Evolutionary conservation across 129 eudicot genomes (phyloP).

Genomic region (Deinandra increscens): DNA sequence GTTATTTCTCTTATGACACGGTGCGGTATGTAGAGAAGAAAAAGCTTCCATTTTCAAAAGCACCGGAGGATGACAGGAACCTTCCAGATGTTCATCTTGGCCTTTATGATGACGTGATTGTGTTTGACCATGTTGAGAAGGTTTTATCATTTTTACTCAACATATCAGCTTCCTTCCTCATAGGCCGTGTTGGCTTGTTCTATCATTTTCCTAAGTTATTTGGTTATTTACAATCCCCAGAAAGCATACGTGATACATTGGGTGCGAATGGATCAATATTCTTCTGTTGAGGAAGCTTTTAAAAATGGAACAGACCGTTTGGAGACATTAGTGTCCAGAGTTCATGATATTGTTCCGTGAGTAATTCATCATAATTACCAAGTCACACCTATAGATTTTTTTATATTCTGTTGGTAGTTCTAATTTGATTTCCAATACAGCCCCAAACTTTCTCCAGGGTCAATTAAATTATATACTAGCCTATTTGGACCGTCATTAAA

Average conservation of each 20-base stretch:
- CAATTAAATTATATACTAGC: conserved; percentile 69
- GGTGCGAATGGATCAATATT: conserved; percentile 75
- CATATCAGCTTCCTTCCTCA: conserved; percentile 2
- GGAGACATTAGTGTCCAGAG: conserved; percentile 71
- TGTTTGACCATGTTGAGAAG: conserved; percentile 99
- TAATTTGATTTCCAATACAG: conserved; percentile 44
- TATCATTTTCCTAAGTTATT: background rate
- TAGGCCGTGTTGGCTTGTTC: conserved; percentile 4
- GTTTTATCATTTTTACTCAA: conserved; percentile 32
- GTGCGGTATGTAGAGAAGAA: conserved; percentile 95
- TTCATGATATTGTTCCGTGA: conserved; percentile 88
- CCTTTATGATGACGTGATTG: conserved; percentile 95
- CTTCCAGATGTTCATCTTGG: conserved; percentile 98
- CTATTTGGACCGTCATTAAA: conserved; percentile 75
- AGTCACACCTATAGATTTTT: conserved; percentile 5
- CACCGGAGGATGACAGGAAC: conserved; percentile 90
- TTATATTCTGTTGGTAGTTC: conserved; percentile 4
- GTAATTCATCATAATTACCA: conserved; percentile 33
- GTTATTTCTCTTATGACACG: conserved; percentile 96
- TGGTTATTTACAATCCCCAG: conserved; percentile 38
- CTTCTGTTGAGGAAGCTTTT: conserved; percentile 73
- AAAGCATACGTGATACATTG: conserved; percentile 90
- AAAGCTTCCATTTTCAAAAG: conserved; percentile 82
- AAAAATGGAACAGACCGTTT: conserved; percentile 66
- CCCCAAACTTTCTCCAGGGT: conserved; percentile 86